Base-by-base conservation (phyloP, 108 stramenopile species). In the Craspedostauros australis region DNA sequence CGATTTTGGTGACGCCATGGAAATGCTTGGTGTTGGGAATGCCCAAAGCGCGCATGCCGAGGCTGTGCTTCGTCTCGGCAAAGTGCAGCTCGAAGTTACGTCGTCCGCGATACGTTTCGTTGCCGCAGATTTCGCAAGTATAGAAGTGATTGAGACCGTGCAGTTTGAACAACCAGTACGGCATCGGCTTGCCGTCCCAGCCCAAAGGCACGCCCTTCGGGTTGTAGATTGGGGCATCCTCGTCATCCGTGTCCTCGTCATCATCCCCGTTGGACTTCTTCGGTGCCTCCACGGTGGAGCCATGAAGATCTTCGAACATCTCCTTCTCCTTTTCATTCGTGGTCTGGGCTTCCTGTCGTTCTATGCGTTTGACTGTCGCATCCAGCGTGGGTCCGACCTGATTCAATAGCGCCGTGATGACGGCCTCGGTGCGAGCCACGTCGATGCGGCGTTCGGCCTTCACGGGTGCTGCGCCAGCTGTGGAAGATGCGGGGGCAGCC, bases 1-100 rank as follows among this genome's bases (percentile, higher is more conserved):
- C 95, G 49, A 99, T 99, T 39, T 79, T 89, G 12, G 88, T 95
- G 32, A 99, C 95, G 15, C 96, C 97, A 63, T 97, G 95, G 70
- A 99, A 99, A 61, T 99, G 99, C 47, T 93, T 91, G 2, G 96
- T 97, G 72, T 99, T 99, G 26, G 99, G 99, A 51, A 99, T 97
- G 7, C 93, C 94, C 40, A 99, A 68, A 66, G 91, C 92, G 27
- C 87, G 82, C 99, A 99, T 97, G 46, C 96, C 97, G 67, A 94
- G 88, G 6, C 94, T 83, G 63, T 99, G 99, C 22, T 86, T 87
- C 39, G 89, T 83, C 60, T 97, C 96, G n/a, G 93, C 86, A 66
- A 99, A 97, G 70, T 97, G 98, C 24, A 87, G 76, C 62, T 96
- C 95, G 64, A 94, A 97, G 50, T 85, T 88, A 31, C 82, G 72